Percentiles rank a stretch among this genome's conserved stretches.
These are phyloP conservation scores for Emmonsiellopsis sp. DNA, from an alignment of 2,329 filamentous ascomycete genomes.

Conservation along the genomic window DNA sequence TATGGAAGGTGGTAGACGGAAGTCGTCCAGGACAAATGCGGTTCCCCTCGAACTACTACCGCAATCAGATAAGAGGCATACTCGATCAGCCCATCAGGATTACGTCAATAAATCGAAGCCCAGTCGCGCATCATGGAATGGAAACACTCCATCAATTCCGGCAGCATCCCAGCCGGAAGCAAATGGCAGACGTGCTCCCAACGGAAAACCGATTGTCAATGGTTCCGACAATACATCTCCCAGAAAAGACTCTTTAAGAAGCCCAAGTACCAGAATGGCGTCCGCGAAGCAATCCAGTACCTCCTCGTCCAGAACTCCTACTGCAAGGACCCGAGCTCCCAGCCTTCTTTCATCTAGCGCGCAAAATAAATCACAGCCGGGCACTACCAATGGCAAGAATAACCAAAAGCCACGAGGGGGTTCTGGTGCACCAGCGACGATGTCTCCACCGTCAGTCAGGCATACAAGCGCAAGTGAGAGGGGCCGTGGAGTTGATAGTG, in stretches of 20 bases:
- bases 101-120: conserved; percentile 23
- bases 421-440: neutral
- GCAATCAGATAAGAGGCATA: conserved; percentile 39
- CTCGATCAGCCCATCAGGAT: conserved; percentile 31
- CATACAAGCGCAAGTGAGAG: neutral
- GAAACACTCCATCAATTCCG: neutral
- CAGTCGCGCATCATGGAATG: conserved; percentile 11
- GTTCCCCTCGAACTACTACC: conserved; percentile 41
- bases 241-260: conserved; percentile 19
- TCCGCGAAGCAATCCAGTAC: conserved; percentile 4
- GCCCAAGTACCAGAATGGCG: conserved; percentile 15
- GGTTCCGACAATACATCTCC: conserved; percentile 13
- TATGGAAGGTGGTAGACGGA: conserved; percentile 53
- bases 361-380: conserved; percentile 19
- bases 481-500: conserved; percentile 3
- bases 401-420: neutral
- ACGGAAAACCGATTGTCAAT: conserved; percentile 23
- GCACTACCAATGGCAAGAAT: conserved; percentile 2
- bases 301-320: neutral
- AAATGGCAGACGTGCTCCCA: conserved; percentile 21
- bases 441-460: neutral
- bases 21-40: conserved; percentile 48
- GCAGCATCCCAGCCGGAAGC: conserved; percentile 22
- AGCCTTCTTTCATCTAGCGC: conserved; percentile 16
- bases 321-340: conserved; percentile 23